Base-by-base conservation (phyloP, 1,284 basidiomycete species). In the Porogramme epimiltina region DNA sequence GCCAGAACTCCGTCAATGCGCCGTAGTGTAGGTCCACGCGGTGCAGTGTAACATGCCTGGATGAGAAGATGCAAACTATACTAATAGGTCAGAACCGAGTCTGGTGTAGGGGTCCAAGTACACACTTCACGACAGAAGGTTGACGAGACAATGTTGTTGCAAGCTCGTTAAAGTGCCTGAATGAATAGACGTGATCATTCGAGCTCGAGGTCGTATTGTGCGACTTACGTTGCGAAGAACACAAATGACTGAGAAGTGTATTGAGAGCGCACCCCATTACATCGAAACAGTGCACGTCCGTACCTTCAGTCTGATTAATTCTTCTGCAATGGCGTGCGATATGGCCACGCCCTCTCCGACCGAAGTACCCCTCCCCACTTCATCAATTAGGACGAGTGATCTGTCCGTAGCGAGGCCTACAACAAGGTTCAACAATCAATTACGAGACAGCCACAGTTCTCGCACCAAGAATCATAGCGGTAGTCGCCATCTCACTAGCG, bases 281-380 rank as follows among this genome's bases (percentile, higher is more conserved):
- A n/a, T 31, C 28, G 28, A 31, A 31, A 31, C 28, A 31, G 28
- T 6, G 28, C 8, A 31, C 6, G 28, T 31, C 26, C 72, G 26
- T 42, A 89, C 94, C 74, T 89, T 89, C 37, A 79, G 70, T 40
- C 74, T 73, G 58, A 97, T 87, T 49, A 98, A 77, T 38, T 82
- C 84, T 67, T 98, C 95, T 0, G 93, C 91, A 51, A 98, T 91
- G 0, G 96, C 95, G 69, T 96, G 91, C 0, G 92, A 87, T 42
- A 98, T 87, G 1, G 93, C 96, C 13, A 93, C 72, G 0, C 96
- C 95, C 66, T 97, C 94, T 40, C 78, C 72, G 0, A 93, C 86
- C 3, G 92, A 88, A 0, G 95, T 97, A 3, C 93, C 94, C 31
- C 93, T 78, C 0, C 93, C 90, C 13, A 98, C 80, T 68, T 98